A percentile compares a stretch with the other conserved stretches of the same genome.
phyloP scores from a whole-genome alignment of 23 red algal genomes.

The Chondrus crispus region DNA sequence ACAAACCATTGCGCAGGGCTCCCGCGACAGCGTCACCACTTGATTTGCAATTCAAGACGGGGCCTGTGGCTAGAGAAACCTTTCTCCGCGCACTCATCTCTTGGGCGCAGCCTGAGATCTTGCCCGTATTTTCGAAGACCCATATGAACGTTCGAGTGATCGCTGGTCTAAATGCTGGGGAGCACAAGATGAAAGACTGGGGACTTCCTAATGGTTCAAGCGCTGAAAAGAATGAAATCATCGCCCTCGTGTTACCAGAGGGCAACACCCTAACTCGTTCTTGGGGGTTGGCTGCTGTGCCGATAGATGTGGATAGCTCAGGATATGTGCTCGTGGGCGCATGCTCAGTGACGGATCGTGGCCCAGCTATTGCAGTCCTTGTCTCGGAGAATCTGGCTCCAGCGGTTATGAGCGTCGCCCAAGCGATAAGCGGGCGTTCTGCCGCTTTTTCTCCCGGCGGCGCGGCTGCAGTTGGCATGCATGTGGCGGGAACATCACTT shows the following conservation, averaged over 20 bases:
- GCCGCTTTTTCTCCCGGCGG: conserved; percentile 38
- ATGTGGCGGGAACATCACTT: conserved; percentile 66
- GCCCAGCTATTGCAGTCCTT: conserved; percentile 78
- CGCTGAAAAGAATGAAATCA: conserved; percentile 18
- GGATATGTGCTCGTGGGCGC: conserved; percentile 65
- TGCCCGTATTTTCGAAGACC: not conserved
- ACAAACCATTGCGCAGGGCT: not conserved
- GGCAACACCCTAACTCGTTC: not conserved
- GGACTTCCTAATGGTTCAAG: conserved; percentile 1
- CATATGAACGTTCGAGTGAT: conserved; percentile 54
- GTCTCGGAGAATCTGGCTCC: conserved; percentile 28
- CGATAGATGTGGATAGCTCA: conserved; percentile 75
- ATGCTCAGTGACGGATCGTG: conserved; percentile 36
- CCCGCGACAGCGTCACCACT: conserved; percentile 59
- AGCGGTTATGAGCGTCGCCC: conserved; percentile 46
- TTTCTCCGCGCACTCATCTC: conserved; percentile 64
- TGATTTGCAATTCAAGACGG: conserved; percentile 65
- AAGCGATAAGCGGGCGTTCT: conserved; percentile 36
- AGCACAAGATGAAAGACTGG: conserved; percentile 63
- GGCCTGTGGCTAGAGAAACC: conserved; percentile 47
- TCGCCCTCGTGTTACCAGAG: conserved; percentile 56
- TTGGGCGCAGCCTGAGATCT: conserved; percentile 27
- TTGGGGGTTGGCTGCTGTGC: conserved; percentile 73
- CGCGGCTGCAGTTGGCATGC: conserved; percentile 46
- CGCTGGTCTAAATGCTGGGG: conserved; percentile 10